phyloP scores from a whole-genome alignment of 768 basidiomycete genomes.

The Leucogyrophana mollusca region DNA sequence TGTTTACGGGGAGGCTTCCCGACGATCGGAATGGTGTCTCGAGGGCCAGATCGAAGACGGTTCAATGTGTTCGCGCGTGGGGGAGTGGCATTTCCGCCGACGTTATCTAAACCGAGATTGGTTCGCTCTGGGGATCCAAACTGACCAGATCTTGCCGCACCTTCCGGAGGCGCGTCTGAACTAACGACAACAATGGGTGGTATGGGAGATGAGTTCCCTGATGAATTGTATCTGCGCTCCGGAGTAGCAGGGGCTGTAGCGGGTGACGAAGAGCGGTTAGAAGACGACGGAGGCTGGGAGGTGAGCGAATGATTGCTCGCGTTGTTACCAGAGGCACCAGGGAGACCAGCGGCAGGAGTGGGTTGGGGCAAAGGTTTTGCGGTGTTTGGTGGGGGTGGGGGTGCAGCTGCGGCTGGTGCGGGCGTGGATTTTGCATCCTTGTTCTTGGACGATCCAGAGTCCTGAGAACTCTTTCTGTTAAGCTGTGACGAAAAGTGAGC shows the following conservation, averaged over 20 bases:
- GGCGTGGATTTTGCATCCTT: slow-evolving; percentile 56
- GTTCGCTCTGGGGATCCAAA: slow-evolving; percentile 48
- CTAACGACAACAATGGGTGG: slow-evolving; percentile 89
- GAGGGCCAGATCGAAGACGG: slow-evolving; percentile 79
- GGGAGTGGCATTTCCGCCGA: slow-evolving; percentile 45
- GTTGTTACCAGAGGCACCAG: slow-evolving; percentile 33
- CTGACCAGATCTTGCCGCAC: slow-evolving; percentile 39
- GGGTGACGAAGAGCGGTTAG: slow-evolving; percentile 44
- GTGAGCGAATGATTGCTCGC: slow-evolving; percentile 38
- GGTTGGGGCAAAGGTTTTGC: slow-evolving; percentile 64
- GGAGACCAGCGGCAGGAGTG: slow-evolving; percentile 36
- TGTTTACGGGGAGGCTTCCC: slow-evolving; percentile 98
- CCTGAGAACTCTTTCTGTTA: slow-evolving; percentile 65
- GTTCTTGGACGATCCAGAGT: slow-evolving; percentile 64
- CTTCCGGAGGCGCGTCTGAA: slow-evolving; percentile 58
- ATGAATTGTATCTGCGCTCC: slow-evolving; percentile 56
- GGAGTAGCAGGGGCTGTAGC: slow-evolving; percentile 37
- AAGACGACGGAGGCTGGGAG: slow-evolving; percentile 38
- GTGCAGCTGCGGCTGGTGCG: slow-evolving; percentile 41
- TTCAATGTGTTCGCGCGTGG: slow-evolving; percentile 69
- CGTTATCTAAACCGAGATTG: slow-evolving; percentile 46
- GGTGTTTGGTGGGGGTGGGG: slow-evolving; percentile 63
- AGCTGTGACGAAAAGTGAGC: slow-evolving; percentile 43
- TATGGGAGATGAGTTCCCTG: slow-evolving; percentile 46
- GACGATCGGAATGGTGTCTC: slow-evolving; percentile 95